These are phyloP conservation scores for Boletus barrowsii DNA, from an alignment of 768 basidiomycete species.

Conservation along the genomic window DNA sequence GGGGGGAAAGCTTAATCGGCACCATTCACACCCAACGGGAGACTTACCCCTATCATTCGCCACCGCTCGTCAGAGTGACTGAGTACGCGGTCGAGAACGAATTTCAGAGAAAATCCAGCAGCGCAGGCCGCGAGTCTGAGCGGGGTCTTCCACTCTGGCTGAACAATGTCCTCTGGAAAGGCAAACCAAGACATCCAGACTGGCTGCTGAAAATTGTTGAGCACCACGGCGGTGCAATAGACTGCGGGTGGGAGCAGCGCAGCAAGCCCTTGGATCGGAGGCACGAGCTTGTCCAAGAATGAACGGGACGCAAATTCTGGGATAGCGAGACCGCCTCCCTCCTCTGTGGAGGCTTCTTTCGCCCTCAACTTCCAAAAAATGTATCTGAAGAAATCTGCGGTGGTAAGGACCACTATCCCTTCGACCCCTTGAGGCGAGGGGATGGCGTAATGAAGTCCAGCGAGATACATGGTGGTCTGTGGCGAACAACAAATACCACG, in stretches of 20 bases:
- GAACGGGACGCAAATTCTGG: conserved; percentile 12
- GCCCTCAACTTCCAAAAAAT: conserved; percentile 8
- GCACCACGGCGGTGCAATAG: conserved; percentile 26
- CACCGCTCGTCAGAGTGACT: conserved; percentile 27
- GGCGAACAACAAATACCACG: conserved; percentile 4
- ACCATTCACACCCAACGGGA: neutral
- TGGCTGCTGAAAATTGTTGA: conserved; percentile 34
- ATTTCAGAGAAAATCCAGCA: conserved; percentile 18
- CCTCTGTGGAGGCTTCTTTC: neutral
- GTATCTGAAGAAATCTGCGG: conserved; percentile 23
- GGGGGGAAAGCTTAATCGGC: neutral
- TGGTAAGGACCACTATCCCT: conserved; percentile 24
- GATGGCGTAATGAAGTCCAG: conserved; percentile 19
- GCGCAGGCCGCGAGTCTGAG: conserved; percentile 30
- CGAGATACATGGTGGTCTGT: conserved; percentile 27
- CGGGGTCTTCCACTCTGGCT: conserved; percentile 20
- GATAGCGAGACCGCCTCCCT: conserved; percentile 19
- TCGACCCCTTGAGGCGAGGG: conserved; percentile 18
- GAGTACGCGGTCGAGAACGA: conserved; percentile 10
- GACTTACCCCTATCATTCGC: conserved; percentile 33
- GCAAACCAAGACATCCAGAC: conserved; percentile 32
- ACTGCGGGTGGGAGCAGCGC: conserved; percentile 24
- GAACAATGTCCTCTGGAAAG: conserved; percentile 24
- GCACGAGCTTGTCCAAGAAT: conserved; percentile 26
- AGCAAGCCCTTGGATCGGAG: conserved; percentile 27